Percentiles rank a stretch among this genome's conserved stretches.
Conservation (phyloP, 805 yeast genomes). For the Metschnikowia cerradonensis region DNA sequence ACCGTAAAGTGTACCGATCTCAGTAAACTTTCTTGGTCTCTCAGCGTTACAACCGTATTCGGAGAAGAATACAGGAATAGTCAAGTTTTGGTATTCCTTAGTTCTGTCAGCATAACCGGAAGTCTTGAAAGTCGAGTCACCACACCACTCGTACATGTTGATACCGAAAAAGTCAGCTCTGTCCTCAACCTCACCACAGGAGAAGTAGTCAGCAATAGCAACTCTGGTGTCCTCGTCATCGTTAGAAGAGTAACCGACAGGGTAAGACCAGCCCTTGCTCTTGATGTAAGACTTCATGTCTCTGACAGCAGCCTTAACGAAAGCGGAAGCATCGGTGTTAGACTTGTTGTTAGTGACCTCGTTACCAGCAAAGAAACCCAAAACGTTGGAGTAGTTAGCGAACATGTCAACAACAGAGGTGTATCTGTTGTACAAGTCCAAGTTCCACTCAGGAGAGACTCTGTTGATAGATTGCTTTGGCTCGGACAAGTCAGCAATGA, state of each 20-base stretch:
- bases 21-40: slow-evolving; percentile 73
- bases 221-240: slow-evolving; percentile 83
- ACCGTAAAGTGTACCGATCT: slow-evolving; percentile 63
- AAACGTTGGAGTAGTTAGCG: slow-evolving; percentile 70
- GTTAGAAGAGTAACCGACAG: slow-evolving; percentile 91
- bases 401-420: slow-evolving; percentile 77
- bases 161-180: slow-evolving; percentile 78
- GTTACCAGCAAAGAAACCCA: slow-evolving; percentile 97
- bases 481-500: slow-evolving; percentile 49
- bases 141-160: slow-evolving; percentile 90
- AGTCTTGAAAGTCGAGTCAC: slow-evolving; percentile 48
- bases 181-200: slow-evolving; percentile 68
- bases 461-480: slow-evolving; percentile 78
- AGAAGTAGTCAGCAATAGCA: slow-evolving; percentile 75
- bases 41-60: slow-evolving; percentile 83
- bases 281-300: slow-evolving; percentile 77
- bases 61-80: slow-evolving; percentile 81
- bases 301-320: slow-evolving; percentile 93
- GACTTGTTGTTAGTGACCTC: slow-evolving; percentile 85
- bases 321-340: slow-evolving; percentile 88
- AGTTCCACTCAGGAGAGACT: slow-evolving; percentile 73
- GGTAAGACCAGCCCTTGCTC: slow-evolving; percentile 53
- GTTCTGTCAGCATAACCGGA: slow-evolving; percentile 76
- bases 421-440: slow-evolving; percentile 69
- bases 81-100: slow-evolving; percentile 62